A percentile compares a stretch with the other conserved stretches of the same genome.
Conservation (phyloP, 352 stramenopile species). For the Pythium monospermum region DNA sequence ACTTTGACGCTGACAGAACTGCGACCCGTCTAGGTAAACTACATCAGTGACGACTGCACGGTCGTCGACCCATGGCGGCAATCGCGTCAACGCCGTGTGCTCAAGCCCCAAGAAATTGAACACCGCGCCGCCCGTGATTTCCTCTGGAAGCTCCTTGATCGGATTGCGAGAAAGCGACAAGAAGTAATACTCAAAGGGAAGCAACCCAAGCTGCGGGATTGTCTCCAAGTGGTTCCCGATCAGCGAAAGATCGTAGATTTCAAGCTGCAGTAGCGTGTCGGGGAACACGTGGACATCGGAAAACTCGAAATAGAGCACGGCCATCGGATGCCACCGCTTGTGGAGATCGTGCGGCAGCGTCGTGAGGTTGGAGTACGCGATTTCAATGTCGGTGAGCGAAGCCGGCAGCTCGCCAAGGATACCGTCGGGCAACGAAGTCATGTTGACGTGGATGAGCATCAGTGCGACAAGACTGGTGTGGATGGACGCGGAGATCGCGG, state of each 20-base stretch:
- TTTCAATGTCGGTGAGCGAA: slow-evolving; percentile 15
- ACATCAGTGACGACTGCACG: too few relatives aligned
- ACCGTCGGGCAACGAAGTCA: slow-evolving; percentile 15
- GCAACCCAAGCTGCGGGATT: not conserved
- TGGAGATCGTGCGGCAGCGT: slow-evolving; percentile 21
- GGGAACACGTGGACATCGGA: slow-evolving; percentile 9
- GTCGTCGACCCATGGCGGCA: too few relatives aligned
- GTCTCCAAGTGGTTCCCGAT: slow-evolving; percentile 12
- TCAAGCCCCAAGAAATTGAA: slow-evolving; percentile 14
- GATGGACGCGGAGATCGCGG: slow-evolving; percentile 2
- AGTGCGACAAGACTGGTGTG: slow-evolving; percentile 5
- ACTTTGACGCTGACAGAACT: too few relatives aligned
- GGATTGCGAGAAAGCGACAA: slow-evolving; percentile 16
- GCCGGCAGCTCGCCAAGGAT: slow-evolving; percentile 2
- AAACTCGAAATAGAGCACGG: slow-evolving; percentile 25
- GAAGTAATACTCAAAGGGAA: slow-evolving; percentile 3
- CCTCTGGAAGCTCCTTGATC: not conserved
- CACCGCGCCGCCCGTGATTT: not conserved
- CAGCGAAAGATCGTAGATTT: slow-evolving; percentile 18
- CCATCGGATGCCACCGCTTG: slow-evolving; percentile 18
- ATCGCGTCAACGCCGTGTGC: too few relatives aligned
- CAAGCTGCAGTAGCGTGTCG: not conserved
- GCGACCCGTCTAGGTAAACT: too few relatives aligned
- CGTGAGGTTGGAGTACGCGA: slow-evolving; percentile 27
- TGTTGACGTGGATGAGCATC: slow-evolving; percentile 10